Base-by-base conservation (phyloP, 805 yeast genomes). In the Candida ulmi region DNA sequence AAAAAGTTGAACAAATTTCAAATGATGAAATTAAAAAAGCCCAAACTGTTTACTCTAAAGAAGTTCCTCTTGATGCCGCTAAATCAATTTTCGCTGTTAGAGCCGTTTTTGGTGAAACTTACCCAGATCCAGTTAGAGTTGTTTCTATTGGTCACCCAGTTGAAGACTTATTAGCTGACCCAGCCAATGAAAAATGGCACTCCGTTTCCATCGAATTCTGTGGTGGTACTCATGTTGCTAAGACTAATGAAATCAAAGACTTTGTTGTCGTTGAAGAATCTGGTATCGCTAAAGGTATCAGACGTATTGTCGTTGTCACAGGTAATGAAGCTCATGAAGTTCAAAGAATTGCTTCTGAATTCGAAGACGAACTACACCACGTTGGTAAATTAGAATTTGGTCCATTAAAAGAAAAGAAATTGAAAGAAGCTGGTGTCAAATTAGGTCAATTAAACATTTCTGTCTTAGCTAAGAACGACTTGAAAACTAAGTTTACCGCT, bases 81-180 rank as follows among this genome's bases (percentile, higher is more conserved):
- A 79, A 75, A 55, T 66, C 74, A 35, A 90, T 93, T 51, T 68
- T 65, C 49, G 95, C 97, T 24, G 80, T 93, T 35, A 86, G 99
- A 67, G 99, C 99, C 41, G 99, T 93, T 31, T 93, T 93, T 56
- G 99, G 99, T 57, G 99, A 93, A 71, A 88, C 96, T 3, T 93
- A 93, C 60, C 99, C 99, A 32, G 97, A 93, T 60, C 99, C 99
- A 29, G 99, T 93, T 17, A 81, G 99, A 62, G 99, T 93, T 51
- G 97, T 93, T 36, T 86, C 96, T 24, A 85, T 93, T 57, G 99
- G 99, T 58, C 83, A 76, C 30, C 80, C 96, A 35, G 88, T 93
- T 33, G 88, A 85, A 19, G 93, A 84, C 12, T 69, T 93, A 51
- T 61, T 91, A 49, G 70, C 72, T 7, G 71, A 80, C 52, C 96